These are phyloP conservation scores for Haematococcus sp. DNA, from an alignment of 139 green algal species.

Conservation along the genomic window DNA sequence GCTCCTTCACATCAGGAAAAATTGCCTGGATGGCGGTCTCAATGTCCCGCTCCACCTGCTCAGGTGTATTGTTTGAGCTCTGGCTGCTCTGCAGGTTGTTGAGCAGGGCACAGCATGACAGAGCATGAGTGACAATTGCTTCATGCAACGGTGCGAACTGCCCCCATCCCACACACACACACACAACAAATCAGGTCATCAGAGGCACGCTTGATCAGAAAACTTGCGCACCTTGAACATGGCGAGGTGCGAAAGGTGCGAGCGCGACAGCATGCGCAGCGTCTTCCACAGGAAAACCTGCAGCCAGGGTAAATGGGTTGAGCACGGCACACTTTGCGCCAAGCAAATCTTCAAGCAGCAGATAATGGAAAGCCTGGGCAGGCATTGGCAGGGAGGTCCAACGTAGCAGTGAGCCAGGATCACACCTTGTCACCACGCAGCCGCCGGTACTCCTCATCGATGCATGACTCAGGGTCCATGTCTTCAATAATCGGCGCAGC, in stretches of 20 bases:
- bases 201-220: not conserved
- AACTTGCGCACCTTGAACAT: not conserved
- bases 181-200: not conserved
- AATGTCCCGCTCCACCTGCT: not conserved
- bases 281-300: slow-evolving; percentile 37
- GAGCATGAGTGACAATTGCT: not conserved
- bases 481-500: slow-evolving; percentile 23
- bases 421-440: slow-evolving; percentile 17
- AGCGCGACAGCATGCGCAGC: slow-evolving; percentile 19
- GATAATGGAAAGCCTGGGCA: too few species aligned
- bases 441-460: slow-evolving; percentile 30
- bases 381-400: too few species aligned
- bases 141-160: not conserved
- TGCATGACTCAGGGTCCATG: slow-evolving; percentile 31
- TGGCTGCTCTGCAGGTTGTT: not conserved
- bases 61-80: not conserved
- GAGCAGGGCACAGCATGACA: not conserved
- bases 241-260: slow-evolving; percentile 14
- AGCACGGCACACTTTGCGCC: too few species aligned
- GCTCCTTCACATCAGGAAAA: not conserved
- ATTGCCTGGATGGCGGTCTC: not conserved
- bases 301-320: not conserved
- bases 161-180: not conserved
- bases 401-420: too few species aligned
- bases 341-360: not conserved